Evolutionary conservation across 306 rosid species (phyloP).

Genomic region (Erythrophleum fordii): DNA sequence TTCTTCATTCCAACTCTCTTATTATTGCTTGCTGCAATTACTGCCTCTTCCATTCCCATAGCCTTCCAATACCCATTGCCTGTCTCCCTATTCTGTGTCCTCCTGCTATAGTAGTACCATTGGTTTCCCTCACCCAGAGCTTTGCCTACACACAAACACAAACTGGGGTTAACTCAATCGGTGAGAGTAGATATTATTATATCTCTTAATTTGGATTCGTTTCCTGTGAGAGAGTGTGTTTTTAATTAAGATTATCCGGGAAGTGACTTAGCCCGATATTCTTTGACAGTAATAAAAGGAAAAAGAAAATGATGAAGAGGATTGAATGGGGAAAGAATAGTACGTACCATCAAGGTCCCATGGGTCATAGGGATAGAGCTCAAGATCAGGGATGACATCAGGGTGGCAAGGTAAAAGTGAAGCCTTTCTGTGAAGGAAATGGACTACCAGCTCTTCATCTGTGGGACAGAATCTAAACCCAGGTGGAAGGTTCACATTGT

Average conservation of each 20-base stretch:
- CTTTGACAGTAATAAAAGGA: no score
- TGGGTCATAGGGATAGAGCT: conserved; percentile 79
- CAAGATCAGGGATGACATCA: conserved; percentile 95
- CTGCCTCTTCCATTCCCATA: conserved; percentile 75
- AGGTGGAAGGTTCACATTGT: conserved; percentile 80
- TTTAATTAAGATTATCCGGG: no score
- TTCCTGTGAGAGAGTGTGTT: no score
- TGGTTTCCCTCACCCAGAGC: conserved; percentile 88
- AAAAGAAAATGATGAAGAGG: no score
- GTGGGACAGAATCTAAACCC: conserved; percentile 90
- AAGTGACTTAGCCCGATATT: no score
- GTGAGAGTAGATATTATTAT: no score
- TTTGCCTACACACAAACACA: conserved; percentile 57
- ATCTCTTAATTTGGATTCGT: no score
- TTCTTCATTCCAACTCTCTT: conserved; percentile 77
- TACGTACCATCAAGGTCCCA: conserved; percentile 84
- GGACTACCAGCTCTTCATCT: conserved; percentile 92
- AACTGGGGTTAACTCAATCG: background rate
- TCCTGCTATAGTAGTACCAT: conserved; percentile 92
- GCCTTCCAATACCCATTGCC: conserved; percentile 78
- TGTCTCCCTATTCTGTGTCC: conserved; percentile 63
- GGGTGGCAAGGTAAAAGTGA: conserved; percentile 90
- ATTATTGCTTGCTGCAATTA: conserved; percentile 42
- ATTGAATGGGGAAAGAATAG: no score
- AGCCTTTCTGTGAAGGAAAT: conserved; percentile 91